Evolutionary conservation across 2,329 filamentous ascomycete species (phyloP).

Genomic region (Amauroascus verrucosus): DNA sequence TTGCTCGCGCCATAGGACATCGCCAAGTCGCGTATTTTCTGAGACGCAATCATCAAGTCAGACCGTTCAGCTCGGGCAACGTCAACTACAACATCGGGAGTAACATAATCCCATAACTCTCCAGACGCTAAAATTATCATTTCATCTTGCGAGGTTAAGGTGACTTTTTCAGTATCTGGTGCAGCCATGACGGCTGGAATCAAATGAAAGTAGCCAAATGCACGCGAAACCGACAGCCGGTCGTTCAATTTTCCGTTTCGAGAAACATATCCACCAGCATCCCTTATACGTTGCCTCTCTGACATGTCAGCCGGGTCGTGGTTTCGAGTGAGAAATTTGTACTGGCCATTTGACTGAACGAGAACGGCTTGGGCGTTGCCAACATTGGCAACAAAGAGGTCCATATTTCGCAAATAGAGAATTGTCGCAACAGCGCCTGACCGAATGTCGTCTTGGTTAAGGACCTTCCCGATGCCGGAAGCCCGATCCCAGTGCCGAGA

Average conservation of each 20-base stretch:
- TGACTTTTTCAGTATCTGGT: slow-evolving; percentile 68
- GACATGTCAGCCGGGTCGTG: slow-evolving; percentile 81
- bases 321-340: slow-evolving; percentile 75
- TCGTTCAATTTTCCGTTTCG: slow-evolving; percentile 92
- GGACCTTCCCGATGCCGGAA: slow-evolving; percentile 60
- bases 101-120: slow-evolving; percentile 91
- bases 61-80: slow-evolving; percentile 75
- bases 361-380: slow-evolving; percentile 93
- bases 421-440: slow-evolving; percentile 89
- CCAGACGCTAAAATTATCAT: slow-evolving; percentile 84
- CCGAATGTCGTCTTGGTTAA: slow-evolving; percentile 79
- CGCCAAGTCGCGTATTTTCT: slow-evolving; percentile 86
- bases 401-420: slow-evolving; percentile 76
- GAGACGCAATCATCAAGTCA: slow-evolving; percentile 88
- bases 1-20: slow-evolving; percentile 89
- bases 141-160: slow-evolving; percentile 78
- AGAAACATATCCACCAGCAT: slow-evolving; percentile 91
- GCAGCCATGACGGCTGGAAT: slow-evolving; percentile 90
- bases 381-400: slow-evolving; percentile 89
- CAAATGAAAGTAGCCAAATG: slow-evolving; percentile 87
- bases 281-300: slow-evolving; percentile 80
- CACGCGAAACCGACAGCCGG: slow-evolving; percentile 76
- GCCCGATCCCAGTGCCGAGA: slow-evolving; percentile 51
- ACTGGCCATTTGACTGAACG: slow-evolving; percentile 75
- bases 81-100: slow-evolving; percentile 82